phyloP scores from a whole-genome alignment of 2,329 filamentous ascomycete species.

The Helicocarpus griseus region DNA sequence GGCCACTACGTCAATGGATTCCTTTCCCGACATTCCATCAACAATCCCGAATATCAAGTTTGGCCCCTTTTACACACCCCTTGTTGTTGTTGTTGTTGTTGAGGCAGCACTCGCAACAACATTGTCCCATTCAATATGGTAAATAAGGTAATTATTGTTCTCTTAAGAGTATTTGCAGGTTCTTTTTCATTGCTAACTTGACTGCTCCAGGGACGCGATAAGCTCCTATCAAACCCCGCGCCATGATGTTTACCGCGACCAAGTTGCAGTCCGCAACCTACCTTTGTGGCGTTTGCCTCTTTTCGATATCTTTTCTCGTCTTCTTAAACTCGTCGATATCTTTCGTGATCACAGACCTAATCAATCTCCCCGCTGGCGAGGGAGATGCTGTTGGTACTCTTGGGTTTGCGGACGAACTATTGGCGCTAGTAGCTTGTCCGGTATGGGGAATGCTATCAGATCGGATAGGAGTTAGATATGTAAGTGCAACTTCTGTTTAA shows the following conservation, averaged over 20 bases:
- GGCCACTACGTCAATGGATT: too few relatives aligned
- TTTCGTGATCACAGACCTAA: constrained; percentile 55
- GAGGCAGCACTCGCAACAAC: background rate
- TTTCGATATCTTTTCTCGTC: constrained; percentile 56
- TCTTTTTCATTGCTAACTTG: background rate
- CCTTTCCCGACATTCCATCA: too few relatives aligned
- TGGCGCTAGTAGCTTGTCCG: constrained; percentile 40
- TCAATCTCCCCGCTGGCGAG: constrained; percentile 45
- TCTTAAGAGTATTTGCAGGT: background rate
- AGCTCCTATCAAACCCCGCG: background rate
- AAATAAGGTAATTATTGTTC: background rate
- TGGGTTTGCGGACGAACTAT: constrained; percentile 41
- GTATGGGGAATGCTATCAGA: constrained; percentile 42
- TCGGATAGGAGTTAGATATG: constrained; percentile 38
- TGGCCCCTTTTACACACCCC: too few relatives aligned
- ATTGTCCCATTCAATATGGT: background rate
- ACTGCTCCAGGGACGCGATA: background rate
- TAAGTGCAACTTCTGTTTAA: constrained; percentile 25
- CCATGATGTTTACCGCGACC: constrained; percentile 45
- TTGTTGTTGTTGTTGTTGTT: background rate
- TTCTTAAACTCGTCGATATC: constrained; percentile 56
- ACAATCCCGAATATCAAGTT: too few relatives aligned
- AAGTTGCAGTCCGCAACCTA: constrained; percentile 50
- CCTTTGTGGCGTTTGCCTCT: constrained; percentile 52
- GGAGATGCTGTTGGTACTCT: constrained; percentile 51